These are phyloP conservation scores for Trametes coccinea DNA, from an alignment of 768 basidiomycete species.

Conservation along the genomic window DNA sequence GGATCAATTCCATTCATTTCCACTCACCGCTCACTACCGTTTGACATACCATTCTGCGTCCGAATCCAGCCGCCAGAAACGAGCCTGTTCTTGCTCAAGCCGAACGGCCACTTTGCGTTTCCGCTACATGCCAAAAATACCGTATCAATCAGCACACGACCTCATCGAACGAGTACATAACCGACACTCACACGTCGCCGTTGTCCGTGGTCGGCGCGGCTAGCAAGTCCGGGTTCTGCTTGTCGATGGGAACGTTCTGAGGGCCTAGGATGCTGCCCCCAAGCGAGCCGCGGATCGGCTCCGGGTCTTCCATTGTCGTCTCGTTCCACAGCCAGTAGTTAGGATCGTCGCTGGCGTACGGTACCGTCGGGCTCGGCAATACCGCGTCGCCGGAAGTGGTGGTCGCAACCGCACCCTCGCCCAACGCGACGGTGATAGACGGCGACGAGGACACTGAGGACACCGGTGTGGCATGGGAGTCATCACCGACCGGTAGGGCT, in stretches of 20 bases:
- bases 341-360: conserved; percentile 26
- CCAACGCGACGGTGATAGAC: too few relatives aligned
- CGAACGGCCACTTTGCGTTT: conserved; percentile 37
- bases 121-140: conserved; percentile 1
- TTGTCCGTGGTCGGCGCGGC: conserved; percentile 36
- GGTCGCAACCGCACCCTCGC: too few relatives aligned
- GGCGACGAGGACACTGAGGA: too few relatives aligned
- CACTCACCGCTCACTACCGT: too few relatives aligned
- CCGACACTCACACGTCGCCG: conserved; percentile 29
- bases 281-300: conserved; percentile 26
- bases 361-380: conserved; percentile 25
- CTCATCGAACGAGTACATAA: too few relatives aligned
- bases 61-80: conserved; percentile 40
- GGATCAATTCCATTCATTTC: background rate
- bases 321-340: conserved; percentile 26
- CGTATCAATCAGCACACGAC: background rate
- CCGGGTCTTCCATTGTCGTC: conserved; percentile 16
- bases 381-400: too few relatives aligned
- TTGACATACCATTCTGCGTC: conserved; percentile 32
- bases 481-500: too few relatives aligned
- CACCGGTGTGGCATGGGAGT: too few relatives aligned
- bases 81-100: conserved; percentile 36
- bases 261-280: conserved; percentile 34
- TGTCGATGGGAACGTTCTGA: conserved; percentile 32
- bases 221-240: conserved; percentile 35